phyloP scores from a whole-genome alignment of 768 basidiomycete species.

The Trichaptum fuscoviolaceum region DNA sequence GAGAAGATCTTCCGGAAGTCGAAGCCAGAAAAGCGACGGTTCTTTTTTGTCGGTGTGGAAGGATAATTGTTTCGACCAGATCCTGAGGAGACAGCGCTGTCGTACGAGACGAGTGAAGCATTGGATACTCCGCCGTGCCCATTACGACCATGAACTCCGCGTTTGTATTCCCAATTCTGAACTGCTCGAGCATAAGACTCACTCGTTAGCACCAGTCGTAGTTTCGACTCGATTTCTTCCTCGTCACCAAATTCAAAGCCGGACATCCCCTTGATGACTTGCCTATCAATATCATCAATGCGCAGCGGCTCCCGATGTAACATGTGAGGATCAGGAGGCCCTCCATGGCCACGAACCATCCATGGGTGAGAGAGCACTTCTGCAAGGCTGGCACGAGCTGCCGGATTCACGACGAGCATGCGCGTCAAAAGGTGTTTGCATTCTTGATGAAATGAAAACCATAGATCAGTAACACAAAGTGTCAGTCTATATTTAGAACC shows the following conservation, averaged over 20 bases:
- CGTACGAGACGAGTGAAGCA: constrained; percentile 62
- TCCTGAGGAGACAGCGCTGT: constrained; percentile 25
- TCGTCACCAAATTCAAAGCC: constrained; percentile 95
- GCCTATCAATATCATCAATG: constrained; percentile 79
- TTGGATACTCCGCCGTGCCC: constrained; percentile 44
- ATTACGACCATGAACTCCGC: constrained; percentile 32
- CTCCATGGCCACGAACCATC: constrained; percentile 86
- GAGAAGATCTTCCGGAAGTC: constrained; percentile 90
- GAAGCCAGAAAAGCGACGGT: constrained; percentile 89
- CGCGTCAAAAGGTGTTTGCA: constrained; percentile 91
- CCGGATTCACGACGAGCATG: constrained; percentile 96
- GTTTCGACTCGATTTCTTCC: constrained; percentile 74
- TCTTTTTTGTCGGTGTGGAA: constrained; percentile 48
- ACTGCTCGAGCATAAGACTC: constrained; percentile 74
- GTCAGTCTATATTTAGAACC: constrained; percentile 22
- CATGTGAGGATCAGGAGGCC: constrained; percentile 78
- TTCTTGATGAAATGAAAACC: constrained; percentile 51
- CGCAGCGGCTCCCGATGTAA: constrained; percentile 87
- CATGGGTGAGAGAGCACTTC: constrained; percentile 89
- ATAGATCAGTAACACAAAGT: constrained; percentile 12
- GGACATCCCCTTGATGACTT: constrained; percentile 85
- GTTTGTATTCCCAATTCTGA: constrained; percentile 73
- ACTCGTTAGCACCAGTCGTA: constrained; percentile 67
- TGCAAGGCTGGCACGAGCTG: constrained; percentile 68
- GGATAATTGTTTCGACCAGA: constrained; percentile 13